Evolutionary conservation across 2,329 filamentous ascomycete species (phyloP).

Genomic region (Aspergillus jensenii): DNA sequence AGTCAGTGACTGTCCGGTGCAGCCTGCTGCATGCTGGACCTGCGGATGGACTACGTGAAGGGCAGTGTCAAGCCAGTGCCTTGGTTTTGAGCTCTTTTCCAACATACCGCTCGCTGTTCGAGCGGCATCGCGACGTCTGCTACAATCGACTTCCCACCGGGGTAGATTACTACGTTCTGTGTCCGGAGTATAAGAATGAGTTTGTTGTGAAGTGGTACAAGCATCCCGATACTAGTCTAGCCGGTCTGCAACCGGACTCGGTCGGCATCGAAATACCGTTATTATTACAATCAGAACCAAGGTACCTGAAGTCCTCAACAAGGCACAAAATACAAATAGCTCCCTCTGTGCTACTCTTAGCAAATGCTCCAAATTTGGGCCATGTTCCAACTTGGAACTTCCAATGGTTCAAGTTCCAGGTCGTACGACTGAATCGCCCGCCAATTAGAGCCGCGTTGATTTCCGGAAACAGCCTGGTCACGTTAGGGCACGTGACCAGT

Average conservation of each 20-base stretch:
- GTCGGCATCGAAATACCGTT: conserved; percentile 5
- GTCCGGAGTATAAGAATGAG: neutral
- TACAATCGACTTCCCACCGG: neutral
- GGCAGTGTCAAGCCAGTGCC: neutral
- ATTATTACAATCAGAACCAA: conserved; percentile 3
- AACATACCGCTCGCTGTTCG: neutral
- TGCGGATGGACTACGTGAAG: neutral
- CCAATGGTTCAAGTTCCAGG: neutral
- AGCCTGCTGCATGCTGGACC: neutral
- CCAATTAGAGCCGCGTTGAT: neutral
- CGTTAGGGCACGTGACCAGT: neutral
- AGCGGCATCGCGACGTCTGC: neutral
- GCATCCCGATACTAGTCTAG: neutral
- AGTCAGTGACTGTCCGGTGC: no score
- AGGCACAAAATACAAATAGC: neutral
- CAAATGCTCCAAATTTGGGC: neutral
- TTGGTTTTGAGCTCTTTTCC: neutral
- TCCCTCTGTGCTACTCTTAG: neutral
- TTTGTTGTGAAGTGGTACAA: neutral
- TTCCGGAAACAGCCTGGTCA: conserved; percentile 3
- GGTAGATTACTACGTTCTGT: neutral
- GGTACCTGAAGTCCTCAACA: neutral
- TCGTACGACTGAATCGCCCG: neutral
- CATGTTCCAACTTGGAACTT: neutral
- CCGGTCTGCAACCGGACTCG: neutral